Base-by-base conservation (phyloP, 768 basidiomycete genomes). In the Punctularia strigosozonata region DNA sequence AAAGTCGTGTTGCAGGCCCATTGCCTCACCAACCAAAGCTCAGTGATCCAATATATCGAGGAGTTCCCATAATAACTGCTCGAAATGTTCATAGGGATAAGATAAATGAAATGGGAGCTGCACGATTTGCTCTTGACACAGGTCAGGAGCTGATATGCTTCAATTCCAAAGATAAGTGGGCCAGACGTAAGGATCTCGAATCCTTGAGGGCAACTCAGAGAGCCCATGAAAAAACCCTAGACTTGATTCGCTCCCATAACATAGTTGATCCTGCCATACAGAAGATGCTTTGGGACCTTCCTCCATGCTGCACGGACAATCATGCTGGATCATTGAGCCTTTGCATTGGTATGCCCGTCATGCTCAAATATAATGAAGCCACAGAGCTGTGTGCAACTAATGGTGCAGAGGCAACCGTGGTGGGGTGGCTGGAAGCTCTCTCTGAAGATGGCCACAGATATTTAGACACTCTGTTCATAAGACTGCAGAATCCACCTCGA, bases 51-150 rank as follows among this genome's bases (percentile, higher is more conserved):
- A 17, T 43, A 1, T 67, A 63, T 37, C 22, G 54, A 17, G 44
- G 62, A 50, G 50, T 60, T 2, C 55, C 64, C 3, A 50, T 67
- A 10, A 68, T 70, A 21, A 65, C 61, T 2, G 50, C 54, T 3
- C 43, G 44, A 14, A 67, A 65, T 53, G 22, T 47, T 8, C 50
- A 60, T 19, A 58, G 60, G 41, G 65, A 68, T 46, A 41, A 48
- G 38, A 53, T 65, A 0, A 69, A 69, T 47, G n/a, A 46, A 6
- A 4, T 59, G 1, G 61, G 61, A 2, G 25, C 38, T 14, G 6
- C 37, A 12, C 41, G 54, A 12, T 69, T 63, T 55, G 58, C 65
- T 4, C 10, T 24, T 15, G 62, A 65, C 15, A 54, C 41, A 5
- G 25, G 37, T 1, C 58, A 58, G 43, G 15, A 18, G 1, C 36